Percentiles rank a stretch among this genome's conserved stretches.
phyloP scores from a whole-genome alignment of 1,284 basidiomycete genomes.

The Paramarasmius palmivorus region DNA sequence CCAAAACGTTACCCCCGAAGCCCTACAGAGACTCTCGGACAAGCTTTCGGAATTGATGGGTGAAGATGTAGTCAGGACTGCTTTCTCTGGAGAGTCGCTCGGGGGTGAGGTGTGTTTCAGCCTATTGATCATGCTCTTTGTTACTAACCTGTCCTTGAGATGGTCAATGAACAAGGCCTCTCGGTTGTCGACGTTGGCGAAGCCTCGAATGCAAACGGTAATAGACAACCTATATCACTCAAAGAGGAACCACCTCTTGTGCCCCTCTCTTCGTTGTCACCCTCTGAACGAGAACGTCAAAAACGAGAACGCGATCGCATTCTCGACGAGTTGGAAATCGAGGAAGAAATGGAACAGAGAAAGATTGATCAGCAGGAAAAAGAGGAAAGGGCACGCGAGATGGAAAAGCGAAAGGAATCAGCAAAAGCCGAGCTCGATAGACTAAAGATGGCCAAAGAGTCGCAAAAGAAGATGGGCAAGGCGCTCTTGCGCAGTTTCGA shows the following conservation, averaged over 20 bases:
- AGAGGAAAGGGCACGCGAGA: constrained; percentile 42
- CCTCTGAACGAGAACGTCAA: constrained; percentile 47
- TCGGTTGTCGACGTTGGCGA: constrained; percentile 80
- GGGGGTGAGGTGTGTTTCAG: constrained; percentile 42
- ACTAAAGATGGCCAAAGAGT: constrained; percentile 53
- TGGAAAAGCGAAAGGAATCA: constrained; percentile 52
- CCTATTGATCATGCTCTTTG: background rate
- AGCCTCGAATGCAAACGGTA: constrained; percentile 33
- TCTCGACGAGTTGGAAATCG: constrained; percentile 68
- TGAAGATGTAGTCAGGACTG: constrained; percentile 36
- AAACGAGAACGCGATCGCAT: constrained; percentile 60
- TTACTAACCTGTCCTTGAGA: constrained; percentile 38
- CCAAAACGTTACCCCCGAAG: constrained; percentile 44
- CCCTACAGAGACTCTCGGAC: constrained; percentile 54
- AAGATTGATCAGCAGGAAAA: constrained; percentile 40
- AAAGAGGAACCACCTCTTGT: constrained; percentile 47
- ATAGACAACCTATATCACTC: constrained; percentile 22
- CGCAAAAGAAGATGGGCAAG: constrained; percentile 78
- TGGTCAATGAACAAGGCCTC: constrained; percentile 73
- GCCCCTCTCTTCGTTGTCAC: constrained; percentile 47
- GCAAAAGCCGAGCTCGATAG: constrained; percentile 52
- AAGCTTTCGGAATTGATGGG: constrained; percentile 65
- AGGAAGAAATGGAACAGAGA: constrained; percentile 52
- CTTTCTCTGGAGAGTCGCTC: too few relatives aligned
- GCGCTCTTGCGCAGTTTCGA: constrained; percentile 55